Base-by-base conservation (phyloP, 352 stramenopile species). In the Globisporangium nagaii region DNA sequence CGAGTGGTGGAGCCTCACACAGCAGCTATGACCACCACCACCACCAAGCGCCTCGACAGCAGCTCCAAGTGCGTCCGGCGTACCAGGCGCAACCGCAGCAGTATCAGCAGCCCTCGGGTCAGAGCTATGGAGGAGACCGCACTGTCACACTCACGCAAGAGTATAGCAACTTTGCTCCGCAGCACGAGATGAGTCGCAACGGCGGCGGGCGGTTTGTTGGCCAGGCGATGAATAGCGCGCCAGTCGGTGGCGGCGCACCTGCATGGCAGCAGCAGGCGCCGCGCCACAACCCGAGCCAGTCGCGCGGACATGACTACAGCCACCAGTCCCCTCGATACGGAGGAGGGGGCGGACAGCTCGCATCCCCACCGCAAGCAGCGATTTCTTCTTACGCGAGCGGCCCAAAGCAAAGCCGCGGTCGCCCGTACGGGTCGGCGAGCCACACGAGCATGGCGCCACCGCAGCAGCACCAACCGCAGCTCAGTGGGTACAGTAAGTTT, bases 401-500 rank as follows among this genome's bases (percentile, higher is more conserved):
- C 28, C 47, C 55, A n/a, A 62, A 62, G 20, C 45, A 37, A 30
- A 50, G 17, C 32, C 43, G 53, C 20, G 46, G 46, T 0, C 56
- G 56, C 17, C 17, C 56, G 5, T 56, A 46, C n/a, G 47, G 56
- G n/a, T 20, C 43, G 25, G 27, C 27, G 20, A 15, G 25, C 19
- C 27, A 37, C 11, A 24, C 6, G 32, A 43, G n/a, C 35, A 50
- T 49, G 46, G 47, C 55, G 6, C 37, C 46, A n/a, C 30, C 45
- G 13, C 46, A 27, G 19, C 53, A 51, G 31, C 53, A 58, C 3
- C 47, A 45, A 17, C 48, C 35, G 10, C 36, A 36, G 27, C 56
- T 57, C 20, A 39, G 30, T 46, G 48, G 47, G 12, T 56, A 56
- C 44, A 37, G 56, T 49, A 45, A 53, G 32, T 56, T 57, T 34